Evolutionary conservation across 2,329 filamentous ascomycete species (phyloP).

Genomic region (Claviceps sorghi): DNA sequence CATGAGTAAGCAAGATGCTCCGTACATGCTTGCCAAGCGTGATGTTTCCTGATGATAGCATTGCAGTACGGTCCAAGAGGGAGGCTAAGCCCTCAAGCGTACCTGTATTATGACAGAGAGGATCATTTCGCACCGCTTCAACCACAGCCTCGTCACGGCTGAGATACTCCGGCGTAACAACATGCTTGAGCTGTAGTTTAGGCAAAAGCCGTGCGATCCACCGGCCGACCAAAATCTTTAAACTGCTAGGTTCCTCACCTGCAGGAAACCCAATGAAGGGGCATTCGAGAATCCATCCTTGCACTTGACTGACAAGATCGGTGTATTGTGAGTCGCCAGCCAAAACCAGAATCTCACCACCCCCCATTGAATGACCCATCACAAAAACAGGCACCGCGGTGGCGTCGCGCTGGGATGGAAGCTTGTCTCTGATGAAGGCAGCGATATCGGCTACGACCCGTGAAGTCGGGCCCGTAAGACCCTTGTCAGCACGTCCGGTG

Average conservation of each 20-base stretch:
- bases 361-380: conserved; percentile 86
- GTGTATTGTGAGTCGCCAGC: conserved; percentile 35
- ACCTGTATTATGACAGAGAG: conserved; percentile 66
- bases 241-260: conserved; percentile 43
- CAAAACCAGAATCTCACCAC: conserved; percentile 56
- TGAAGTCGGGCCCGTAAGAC: conserved; percentile 58
- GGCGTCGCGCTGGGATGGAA: conserved; percentile 25
- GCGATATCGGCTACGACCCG: conserved; percentile 66
- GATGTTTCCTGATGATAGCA: conserved; percentile 42
- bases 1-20: conserved; percentile 60
- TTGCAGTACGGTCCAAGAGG: conserved; percentile 58
- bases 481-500: conserved; percentile 43
- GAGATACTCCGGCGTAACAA: conserved; percentile 48
- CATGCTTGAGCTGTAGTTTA: conserved; percentile 48
- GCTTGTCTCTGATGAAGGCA: conserved; percentile 51
- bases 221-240: conserved; percentile 52
- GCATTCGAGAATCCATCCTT: conserved; percentile 62
- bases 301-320: conserved; percentile 43
- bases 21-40: conserved; percentile 38
- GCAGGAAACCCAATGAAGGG: conserved; percentile 65
- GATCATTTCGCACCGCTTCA: conserved; percentile 47
- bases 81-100: conserved; percentile 69
- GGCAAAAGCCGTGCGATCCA: conserved; percentile 56
- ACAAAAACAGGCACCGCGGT: conserved; percentile 53
- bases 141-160: conserved; percentile 52